Percentiles rank a stretch among this genome's conserved stretches.
Conservation (phyloP, 768 basidiomycete species). For the Phaeotremella fagi region DNA sequence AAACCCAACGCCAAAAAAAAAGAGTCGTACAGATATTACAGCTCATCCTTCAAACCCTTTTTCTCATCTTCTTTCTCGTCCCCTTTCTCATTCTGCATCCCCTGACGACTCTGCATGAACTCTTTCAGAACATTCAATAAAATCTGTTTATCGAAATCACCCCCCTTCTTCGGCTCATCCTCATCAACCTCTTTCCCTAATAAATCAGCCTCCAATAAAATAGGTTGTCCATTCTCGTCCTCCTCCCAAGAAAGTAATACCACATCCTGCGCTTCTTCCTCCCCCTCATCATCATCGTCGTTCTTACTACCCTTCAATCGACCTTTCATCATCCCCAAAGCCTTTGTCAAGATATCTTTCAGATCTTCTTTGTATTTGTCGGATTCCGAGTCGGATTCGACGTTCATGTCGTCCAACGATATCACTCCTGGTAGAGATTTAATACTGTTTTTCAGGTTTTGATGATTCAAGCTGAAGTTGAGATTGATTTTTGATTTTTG, state of each 20-base stretch:
- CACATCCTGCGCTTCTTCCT: conserved; percentile 7
- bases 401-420: background rate
- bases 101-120: conserved; percentile 7
- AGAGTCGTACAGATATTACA: too few species aligned
- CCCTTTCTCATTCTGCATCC: background rate
- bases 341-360: conserved; percentile 13
- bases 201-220: conserved; percentile 14
- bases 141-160: conserved; percentile 11
- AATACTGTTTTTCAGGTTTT: too few species aligned
- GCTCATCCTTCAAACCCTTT: conserved; percentile 13
- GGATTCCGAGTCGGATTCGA: conserved; percentile 3
- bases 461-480: too few species aligned
- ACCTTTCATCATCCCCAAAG: conserved; percentile 12
- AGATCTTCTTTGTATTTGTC: conserved; percentile 7
- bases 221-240: conserved; percentile 11
- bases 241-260: conserved; percentile 15
- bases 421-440: background rate
- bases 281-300: background rate
- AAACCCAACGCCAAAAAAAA: too few species aligned
- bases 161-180: background rate
- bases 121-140: conserved; percentile 18
- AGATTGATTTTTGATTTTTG: too few species aligned
- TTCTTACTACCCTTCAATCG: background rate
- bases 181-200: background rate
- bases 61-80: conserved; percentile 3